Evolutionary conservation across 163 green algal genomes (phyloP).

Genomic region (Botryococcus braunii): DNA sequence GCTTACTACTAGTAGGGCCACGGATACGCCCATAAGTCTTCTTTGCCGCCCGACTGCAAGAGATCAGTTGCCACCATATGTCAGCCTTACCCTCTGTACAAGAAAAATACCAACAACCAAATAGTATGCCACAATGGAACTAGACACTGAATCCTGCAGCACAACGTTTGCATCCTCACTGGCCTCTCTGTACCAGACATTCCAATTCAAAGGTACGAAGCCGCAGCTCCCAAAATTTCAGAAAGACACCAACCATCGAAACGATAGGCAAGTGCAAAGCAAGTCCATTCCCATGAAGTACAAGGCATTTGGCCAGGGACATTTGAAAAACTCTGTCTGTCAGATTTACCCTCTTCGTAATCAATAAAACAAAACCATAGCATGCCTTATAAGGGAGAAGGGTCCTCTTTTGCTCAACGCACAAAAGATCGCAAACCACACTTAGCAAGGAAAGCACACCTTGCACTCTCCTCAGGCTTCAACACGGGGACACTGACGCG

Average conservation of each 20-base stretch:
- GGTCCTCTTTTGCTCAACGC: background rate
- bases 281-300: background rate
- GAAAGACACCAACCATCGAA: background rate
- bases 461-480: slow-evolving; percentile 22
- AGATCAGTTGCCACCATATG: background rate
- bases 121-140: background rate
- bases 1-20: background rate
- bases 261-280: background rate
- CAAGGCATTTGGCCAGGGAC: background rate
- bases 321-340: background rate
- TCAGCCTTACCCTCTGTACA: background rate
- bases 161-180: background rate
- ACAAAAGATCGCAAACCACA: background rate
- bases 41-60: background rate
- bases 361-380: background rate
- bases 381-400: background rate
- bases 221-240: background rate
- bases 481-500: slow-evolving; percentile 69
- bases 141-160: background rate
- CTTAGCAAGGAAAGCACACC: background rate
- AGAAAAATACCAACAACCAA: background rate
- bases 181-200: background rate
- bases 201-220: background rate
- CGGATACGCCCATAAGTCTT: background rate
- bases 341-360: too few relatives aligned